Evolutionary conservation across 2,329 filamentous ascomycete genomes (phyloP), one percentile per base, ranked within the genome.

Genomic region (Emmonsia crescens): DNA sequence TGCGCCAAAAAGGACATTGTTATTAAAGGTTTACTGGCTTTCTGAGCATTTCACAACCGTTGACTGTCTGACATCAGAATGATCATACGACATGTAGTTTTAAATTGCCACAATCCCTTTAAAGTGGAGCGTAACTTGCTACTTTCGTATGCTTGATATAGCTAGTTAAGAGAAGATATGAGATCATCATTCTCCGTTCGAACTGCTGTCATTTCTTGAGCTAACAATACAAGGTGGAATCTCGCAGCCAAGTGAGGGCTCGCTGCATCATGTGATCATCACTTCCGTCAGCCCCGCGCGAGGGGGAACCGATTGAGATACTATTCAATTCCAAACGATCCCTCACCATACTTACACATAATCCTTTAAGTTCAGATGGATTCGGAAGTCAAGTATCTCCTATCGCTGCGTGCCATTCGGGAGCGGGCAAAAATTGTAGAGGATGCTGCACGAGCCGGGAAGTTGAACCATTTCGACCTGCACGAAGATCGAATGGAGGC

Each of bases 401-500:
- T 74, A 69, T 29, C 60, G 6, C 72, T 77, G 0, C 70, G 68
- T 31, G 73, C 75, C 5, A 70, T 77, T 24, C 71, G 76, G 36
- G 73, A 74, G 16, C 70, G 71, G 40, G 71, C 75, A 3, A 65
- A 64, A 29, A 64, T 70, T 19, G 73, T 77, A 19, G 63, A 70
- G 0, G 62, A 72, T 38, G 71, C 72, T 0, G 79, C 79, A n/a
- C 69, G 75, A 60, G 63, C 69, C 3, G 73, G 73, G 3, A 66
- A 71, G 6, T 66, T 81, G 38, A 74, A 69, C 63, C 76, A 79
- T 65, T 81, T 80, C 59, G 69, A 75, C 10, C 76, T 77, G 54
- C 71, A 77, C 10, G 66, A 72, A 21, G 68, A 72, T 5, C 72
- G 71, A 16, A 71, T 80, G 69, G 65, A 68, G 16, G 68, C 71